Evolutionary conservation across 2,329 filamentous ascomycete genomes (phyloP), one percentile per base, ranked within the genome.

Genomic region (Exutisphaerella laricina): DNA sequence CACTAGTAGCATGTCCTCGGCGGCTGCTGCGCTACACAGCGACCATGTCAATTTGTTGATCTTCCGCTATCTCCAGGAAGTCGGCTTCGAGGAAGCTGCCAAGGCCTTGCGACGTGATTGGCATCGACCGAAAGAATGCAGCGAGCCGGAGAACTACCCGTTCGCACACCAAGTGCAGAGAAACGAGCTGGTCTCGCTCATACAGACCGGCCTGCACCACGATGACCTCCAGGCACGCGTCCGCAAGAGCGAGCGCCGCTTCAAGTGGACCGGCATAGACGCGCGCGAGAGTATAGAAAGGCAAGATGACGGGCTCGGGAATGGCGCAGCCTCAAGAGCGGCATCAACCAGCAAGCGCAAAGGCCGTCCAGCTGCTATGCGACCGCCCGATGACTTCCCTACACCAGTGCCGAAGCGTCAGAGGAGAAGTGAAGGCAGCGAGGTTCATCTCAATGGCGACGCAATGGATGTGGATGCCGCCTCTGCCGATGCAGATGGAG

Each of bases 31-130:
- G 36, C 66, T 78, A 50, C 74, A 69, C 57, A 75, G 72, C 53
- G 73, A 82, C 69, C 78, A 82, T 62, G 73, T 84, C 61, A 84
- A 83, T 67, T 82, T 82, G 66, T 69, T 83, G 59, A 79, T 84
- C 64, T 80, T 79, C 74, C 78, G 79, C 72, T 82, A 74, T 54
- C 55, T 65, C 22, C 62, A 66, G 46, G 62, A 66, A 44, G 53
- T 58, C 37, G 64, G 61, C 38, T 60, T 61, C 45, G 61, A 65
- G 46, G 55, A 53, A 31, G 55, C 62, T 1, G 61, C 75, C 41
- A 75, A 76, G 55, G 77, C 78, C 38, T 70, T 82, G 49, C 75
- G 78, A 60, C 72, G 73, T 54, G 77, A 78, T 62, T 82, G 79
- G 79, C 71, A 77, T 57, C 71, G 73, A 10, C 55, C 56, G 5